Percentiles rank a stretch among this genome's conserved stretches.
Evolutionary conservation across 2,329 filamentous ascomycete species (phyloP).

Genomic region (Chaetomium sp.): DNA sequence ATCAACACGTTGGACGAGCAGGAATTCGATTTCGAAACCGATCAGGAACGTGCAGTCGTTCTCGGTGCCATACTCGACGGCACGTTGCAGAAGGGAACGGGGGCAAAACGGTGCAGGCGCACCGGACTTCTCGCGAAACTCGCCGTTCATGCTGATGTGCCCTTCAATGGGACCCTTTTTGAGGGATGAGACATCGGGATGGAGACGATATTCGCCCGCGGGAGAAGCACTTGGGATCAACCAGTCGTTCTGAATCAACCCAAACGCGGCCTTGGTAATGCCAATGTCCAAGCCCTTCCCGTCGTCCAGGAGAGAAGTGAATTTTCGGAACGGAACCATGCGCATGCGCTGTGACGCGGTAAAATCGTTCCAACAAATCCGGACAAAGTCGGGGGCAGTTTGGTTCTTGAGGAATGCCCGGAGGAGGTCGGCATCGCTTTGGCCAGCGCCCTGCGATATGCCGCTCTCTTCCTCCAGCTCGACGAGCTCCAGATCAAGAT

Average conservation of each 20-base stretch:
- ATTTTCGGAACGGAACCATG: conserved; percentile 58
- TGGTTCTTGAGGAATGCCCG: conserved; percentile 41
- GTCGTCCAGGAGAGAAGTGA: conserved; percentile 41
- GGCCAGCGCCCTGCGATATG: conserved; percentile 12
- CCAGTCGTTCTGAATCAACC: conserved; percentile 61
- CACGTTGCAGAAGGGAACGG: conserved; percentile 52
- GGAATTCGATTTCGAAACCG: conserved; percentile 78
- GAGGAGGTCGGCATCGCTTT: conserved; percentile 33
- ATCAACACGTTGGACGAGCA: conserved; percentile 52
- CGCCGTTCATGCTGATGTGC: conserved; percentile 60
- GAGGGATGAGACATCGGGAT: conserved; percentile 60
- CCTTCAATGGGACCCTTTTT: conserved; percentile 50
- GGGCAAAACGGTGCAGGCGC: conserved; percentile 53
- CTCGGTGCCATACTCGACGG: conserved; percentile 44
- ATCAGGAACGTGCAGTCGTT: conserved; percentile 55
- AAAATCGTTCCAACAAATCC: conserved; percentile 72
- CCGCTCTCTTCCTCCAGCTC: conserved; percentile 26
- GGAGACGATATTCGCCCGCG: conserved; percentile 59
- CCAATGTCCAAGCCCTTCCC: conserved; percentile 44
- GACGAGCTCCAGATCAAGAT: conserved; percentile 44
- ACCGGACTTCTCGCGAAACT: conserved; percentile 55
- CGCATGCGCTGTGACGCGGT: conserved; percentile 62
- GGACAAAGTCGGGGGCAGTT: conserved; percentile 55
- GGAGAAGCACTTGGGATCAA: conserved; percentile 47
- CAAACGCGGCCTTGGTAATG: conserved; percentile 58